Base-by-base conservation (phyloP, 2,329 filamentous ascomycete genomes). In the Aspergillus brasiliensis region DNA sequence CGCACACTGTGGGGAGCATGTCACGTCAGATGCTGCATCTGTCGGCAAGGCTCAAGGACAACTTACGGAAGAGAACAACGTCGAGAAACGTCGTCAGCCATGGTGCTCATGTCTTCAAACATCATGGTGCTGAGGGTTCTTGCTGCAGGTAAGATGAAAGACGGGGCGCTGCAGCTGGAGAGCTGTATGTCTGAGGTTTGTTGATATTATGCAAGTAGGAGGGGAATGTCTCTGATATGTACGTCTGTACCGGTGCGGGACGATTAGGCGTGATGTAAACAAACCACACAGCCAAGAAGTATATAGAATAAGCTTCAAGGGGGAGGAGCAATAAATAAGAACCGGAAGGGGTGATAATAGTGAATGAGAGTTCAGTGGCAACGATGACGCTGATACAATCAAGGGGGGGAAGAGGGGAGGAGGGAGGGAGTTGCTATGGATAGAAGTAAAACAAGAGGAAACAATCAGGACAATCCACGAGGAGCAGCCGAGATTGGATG, bases 21-120 rank as follows among this genome's bases (percentile, higher is more conserved):
- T 44, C 48, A 56, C 37, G 52, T 67, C 48, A 68, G 59, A 56
- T 19, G 42, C 54, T 52, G 61, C 13, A 28, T 42, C 44, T 28
- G 23, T 8, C n/a, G 23, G 44, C 8, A 51, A 31, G 31, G 44
- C 28, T 19, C 21, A 21, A 40, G 25, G 40, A 25, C 27, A 31
- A 68, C 75, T 74, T 63, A 77, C 75, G 75, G 75, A 40, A 76
- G 65, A 62, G 73, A 72, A 67, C 71, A 73, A 60, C 70, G 74
- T 51, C 71, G 71, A 28, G 63, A 64, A 37, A 65, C 58, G 17
- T 73, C 69, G 31, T 70, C 71, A 61, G 69, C 65, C 58, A 70
- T 69, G 46, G 65, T 61, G 57, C 58, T 63, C 61, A 73, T 71
- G 58, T 75, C 69, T 59, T 75, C 72, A 61, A 70, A 69, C 69